phyloP scores from a whole-genome alignment of 2,329 filamentous ascomycete genomes.

The Pseudohalonectria lignicola region DNA sequence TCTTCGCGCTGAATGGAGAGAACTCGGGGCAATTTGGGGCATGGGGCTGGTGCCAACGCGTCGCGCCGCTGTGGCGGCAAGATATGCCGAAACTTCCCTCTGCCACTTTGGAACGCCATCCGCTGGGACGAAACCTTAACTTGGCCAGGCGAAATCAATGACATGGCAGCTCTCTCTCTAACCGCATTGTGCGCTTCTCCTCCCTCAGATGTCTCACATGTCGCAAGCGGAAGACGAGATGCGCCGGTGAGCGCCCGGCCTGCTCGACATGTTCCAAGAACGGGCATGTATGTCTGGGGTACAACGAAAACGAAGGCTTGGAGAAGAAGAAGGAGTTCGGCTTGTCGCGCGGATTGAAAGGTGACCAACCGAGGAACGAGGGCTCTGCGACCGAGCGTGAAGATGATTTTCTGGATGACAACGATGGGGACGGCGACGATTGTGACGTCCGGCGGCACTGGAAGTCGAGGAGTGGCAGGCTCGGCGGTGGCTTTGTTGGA shows the following conservation, averaged over 20 bases:
- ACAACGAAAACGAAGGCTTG: conserved; percentile 36
- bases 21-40: no score
- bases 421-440: conserved; percentile 17
- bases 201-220: conserved; percentile 54
- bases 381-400: conserved; percentile 17
- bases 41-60: no score
- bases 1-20: no score
- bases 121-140: no score
- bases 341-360: conserved; percentile 6
- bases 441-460: conserved; percentile 10
- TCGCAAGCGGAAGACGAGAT: conserved; percentile 65
- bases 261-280: conserved; percentile 66
- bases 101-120: no score
- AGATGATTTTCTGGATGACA: conserved; percentile 23
- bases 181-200: conserved; percentile 1
- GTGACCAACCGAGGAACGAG: conserved; percentile 4
- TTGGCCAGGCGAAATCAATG: no score
- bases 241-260: conserved; percentile 59
- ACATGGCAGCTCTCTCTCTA: neutral
- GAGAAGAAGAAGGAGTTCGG: conserved; percentile 30
- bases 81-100: no score
- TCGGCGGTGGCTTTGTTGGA: no score
- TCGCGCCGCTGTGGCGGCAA: no score
- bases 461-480: neutral
- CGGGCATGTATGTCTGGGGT: conserved; percentile 58